These are phyloP conservation scores for Scenedesmus sp. DNA, from an alignment of 163 green algal species.

Conservation along the genomic window DNA sequence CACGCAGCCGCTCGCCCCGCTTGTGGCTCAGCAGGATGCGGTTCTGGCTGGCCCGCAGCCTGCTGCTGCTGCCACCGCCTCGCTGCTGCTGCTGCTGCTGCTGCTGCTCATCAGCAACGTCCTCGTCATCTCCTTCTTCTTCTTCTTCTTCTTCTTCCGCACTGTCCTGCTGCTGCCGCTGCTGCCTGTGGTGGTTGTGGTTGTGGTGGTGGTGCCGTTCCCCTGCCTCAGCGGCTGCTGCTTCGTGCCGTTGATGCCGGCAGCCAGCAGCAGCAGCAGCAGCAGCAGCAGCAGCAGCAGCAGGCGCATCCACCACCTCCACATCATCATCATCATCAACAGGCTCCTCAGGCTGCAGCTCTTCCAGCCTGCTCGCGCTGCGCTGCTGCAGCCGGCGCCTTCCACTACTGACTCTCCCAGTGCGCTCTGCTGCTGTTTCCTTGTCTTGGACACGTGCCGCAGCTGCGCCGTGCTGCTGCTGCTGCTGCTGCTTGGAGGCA, in stretches of 20 bases:
- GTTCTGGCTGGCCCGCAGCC: background rate
- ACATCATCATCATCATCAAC: slow-evolving; percentile 2
- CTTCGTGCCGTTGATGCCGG: background rate
- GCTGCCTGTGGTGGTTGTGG: background rate
- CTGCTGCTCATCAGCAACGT: background rate
- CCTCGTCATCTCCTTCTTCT: background rate
- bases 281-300: background rate
- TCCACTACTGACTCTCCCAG: background rate
- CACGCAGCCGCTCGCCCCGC: background rate
- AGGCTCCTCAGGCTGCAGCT: background rate
- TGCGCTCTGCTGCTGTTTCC: background rate
- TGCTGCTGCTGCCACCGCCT: background rate
- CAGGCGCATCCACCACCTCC: background rate
- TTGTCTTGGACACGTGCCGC: background rate
- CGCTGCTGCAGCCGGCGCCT: background rate
- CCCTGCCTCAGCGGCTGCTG: background rate
- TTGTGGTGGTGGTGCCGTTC: background rate
- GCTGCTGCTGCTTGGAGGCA: background rate
- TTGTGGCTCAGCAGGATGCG: slow-evolving; percentile 10
- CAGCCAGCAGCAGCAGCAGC: background rate
- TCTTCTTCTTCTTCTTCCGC: background rate
- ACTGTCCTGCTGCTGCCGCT: slow-evolving; percentile 19
- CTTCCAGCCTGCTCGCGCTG: background rate
- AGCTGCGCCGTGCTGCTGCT: background rate
- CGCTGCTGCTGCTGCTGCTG: background rate